Evolutionary conservation across 108 stramenopile genomes (phyloP), one percentile per base, ranked within the genome.

Genomic region (Ochromonas danica): DNA sequence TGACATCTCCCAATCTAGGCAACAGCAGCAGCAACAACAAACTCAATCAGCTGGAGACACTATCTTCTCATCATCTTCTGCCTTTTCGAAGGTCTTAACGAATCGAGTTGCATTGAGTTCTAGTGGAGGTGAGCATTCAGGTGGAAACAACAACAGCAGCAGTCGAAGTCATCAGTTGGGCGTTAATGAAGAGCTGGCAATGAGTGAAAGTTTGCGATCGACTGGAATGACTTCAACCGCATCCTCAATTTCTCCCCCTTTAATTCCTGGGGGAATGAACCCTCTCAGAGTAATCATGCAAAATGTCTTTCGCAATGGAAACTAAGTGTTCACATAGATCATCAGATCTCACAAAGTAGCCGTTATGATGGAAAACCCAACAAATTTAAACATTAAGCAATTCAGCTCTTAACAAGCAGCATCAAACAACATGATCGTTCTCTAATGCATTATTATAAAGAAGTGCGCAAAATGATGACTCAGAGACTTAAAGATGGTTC

Each of bases 241-340:
- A n/a, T n/a, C n/a, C n/a, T n/a, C n/a, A n/a, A n/a, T n/a, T n/a
- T n/a, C n/a, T n/a, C n/a, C n/a, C n/a, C 51, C 51, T 57, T 22
- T 10, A 10, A 22, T 22, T 17, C 17, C 51, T 57, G 17, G 51
- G 51, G 22, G 22, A 17, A 57, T 57, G 51, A 70, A 70, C 22
- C 67, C 67, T 14, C 22, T 70, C 14, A 31, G 67, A 31, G 39
- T 70, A 17, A 40, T 70, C 40, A 70, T 70, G 67, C 67, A 40
- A 22, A 70, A 70, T 22, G 67, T 70, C 14, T 70, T 70, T 31
- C 67, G 17, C 40, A 17, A 14, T 70, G 14, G 33, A 57, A 17
- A 10, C 51, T 22, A 57, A 22, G 51, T 17, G 17, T 10, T 57
- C 22, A 57, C 51, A 10, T 57, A 57, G n/a, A n/a, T n/a, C n/a